Evolutionary conservation across 495 filamentous ascomycete genomes (phyloP), one percentile per base, ranked within the genome.

Genomic region (Aspergillus bridgeri): DNA sequence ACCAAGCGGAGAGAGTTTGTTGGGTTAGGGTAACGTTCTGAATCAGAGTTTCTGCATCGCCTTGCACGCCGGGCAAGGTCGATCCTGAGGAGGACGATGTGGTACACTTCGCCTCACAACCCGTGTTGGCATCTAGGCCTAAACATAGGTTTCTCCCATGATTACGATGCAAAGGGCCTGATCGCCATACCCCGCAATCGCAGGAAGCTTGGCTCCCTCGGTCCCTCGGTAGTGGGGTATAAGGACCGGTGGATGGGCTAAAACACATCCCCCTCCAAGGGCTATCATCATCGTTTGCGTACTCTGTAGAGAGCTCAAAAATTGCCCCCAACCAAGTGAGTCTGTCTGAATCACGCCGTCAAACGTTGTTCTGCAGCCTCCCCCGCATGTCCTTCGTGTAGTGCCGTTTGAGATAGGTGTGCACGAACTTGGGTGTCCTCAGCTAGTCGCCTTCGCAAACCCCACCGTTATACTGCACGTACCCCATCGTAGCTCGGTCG

Each of bases 301-400:
- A n/a, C n/a, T n/a, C n/a, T n/a, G 44, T 20, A 19, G 1, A 47
- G 20, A 20, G 21, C 11, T 9, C 18, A 47, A 20, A 7, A 19
- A 47, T 20, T 3, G 17, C 6, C 18, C 20, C 1, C 15, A 13
- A 9, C 11, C 6, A 7, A 25, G 17, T 2, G 4, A 17, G 15
- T 7, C 18, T 44, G 11, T 3, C 20, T 29, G 45, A 25, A 45
- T 27, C 18, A 47, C 2, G 9, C 61, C 58, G 19, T 54, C 59
- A 29, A 6, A 29, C 49, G 49, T 13, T 56, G 42, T 58, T 48
- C 2, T 45, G 20, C 15, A 70, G 56, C 56, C 72, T 60, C 9
- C 56, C 58, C 38, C 74, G 61, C 74, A 77, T 77, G 44, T 77
- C 74, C 59, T 65, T 70, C 63, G 74, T 27, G 55, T 77, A 77